phyloP scores from a whole-genome alignment of 2,329 filamentous ascomycete genomes.

The Fusarium nematophilum region DNA sequence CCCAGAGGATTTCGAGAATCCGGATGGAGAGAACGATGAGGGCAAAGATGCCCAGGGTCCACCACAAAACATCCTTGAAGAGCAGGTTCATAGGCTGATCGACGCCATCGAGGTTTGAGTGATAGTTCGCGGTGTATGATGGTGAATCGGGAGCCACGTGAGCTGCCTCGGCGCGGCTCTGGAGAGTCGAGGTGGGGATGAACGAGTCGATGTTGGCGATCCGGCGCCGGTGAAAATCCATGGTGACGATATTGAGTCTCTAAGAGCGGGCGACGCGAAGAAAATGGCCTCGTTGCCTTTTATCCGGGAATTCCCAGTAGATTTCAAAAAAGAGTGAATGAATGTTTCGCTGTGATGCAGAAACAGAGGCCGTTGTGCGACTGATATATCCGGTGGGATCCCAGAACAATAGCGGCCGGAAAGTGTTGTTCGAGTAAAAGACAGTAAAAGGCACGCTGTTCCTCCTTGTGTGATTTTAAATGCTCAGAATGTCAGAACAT shows the following conservation, averaged over 20 bases:
- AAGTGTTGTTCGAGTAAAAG: conserved; percentile 25
- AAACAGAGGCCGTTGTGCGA: conserved; percentile 12
- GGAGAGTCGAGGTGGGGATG: conserved; percentile 47
- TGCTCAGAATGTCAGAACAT: conserved; percentile 39
- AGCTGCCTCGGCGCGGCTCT: conserved; percentile 44
- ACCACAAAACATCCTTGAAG: conserved; percentile 70
- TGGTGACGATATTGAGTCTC: conserved; percentile 38
- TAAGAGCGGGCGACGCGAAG: conserved; percentile 9
- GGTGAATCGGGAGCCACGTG: conserved; percentile 49
- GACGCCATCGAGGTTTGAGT: conserved; percentile 68
- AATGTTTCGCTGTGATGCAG: conserved; percentile 13
- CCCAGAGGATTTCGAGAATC: conserved; percentile 64
- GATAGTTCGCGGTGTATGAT: conserved; percentile 66
- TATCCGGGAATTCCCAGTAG: conserved; percentile 12
- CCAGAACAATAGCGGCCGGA: conserved; percentile 24
- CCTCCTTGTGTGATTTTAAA: conserved; percentile 33
- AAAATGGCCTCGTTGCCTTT: conserved; percentile 21
- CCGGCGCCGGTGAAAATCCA: conserved; percentile 49
- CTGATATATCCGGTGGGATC: conserved; percentile 9
- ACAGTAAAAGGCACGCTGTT: conserved; percentile 31
- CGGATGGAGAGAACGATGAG: conserved; percentile 65
- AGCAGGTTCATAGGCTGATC: conserved; percentile 68
- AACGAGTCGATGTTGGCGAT: conserved; percentile 47
- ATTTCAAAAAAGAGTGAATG: conserved; percentile 22
- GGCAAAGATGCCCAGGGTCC: conserved; percentile 67